Base-by-base conservation (phyloP, 371 early-diverging fungal genomes). In the Phascolomyces articulosus region DNA sequence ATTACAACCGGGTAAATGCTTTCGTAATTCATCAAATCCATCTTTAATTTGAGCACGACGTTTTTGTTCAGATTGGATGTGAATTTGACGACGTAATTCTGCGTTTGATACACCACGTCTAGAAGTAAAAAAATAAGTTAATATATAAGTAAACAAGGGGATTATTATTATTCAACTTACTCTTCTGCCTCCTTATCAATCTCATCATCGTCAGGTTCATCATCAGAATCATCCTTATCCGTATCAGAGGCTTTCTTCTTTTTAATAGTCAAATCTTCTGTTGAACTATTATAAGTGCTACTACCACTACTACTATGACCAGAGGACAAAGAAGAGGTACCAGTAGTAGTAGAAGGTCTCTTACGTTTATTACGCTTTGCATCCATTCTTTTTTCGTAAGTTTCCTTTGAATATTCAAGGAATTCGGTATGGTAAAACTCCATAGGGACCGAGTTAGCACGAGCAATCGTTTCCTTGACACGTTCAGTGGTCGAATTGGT, bases 61-160 rank as follows among this genome's bases (percentile, higher is more conserved):
- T 59, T 78, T 79, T 54, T 83, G 83, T 51, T 83, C 83, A 51
- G 83, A 83, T 60, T 83, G 83, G 59, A 83, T 83, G 62, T 83
- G 83, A 55, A 83, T 80, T 64, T 83, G 80, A 16, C 83, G 78
- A 55, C 79, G 77, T 29, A 83, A 60, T 56, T 83, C 83, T 24
- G 75, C 77, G 51, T 60, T 69, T 34, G 63, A 69, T 6, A 72
- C 58, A 21, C 70, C 61, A 38, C 48, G 60, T 24, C 66, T 66
- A 48, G 8, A 44, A 4, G 44, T 44, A 2, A 13, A 44, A 13
- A n/a, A 13, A 44, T 34, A 34, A 34, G 6, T 34, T 34, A 34
- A 9, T 34, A 34, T 11, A 34, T 34, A 11, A 34, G 34, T 34
- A 34, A 34, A 9, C 6, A 34, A 11, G 6, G 11, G 11, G 11